phyloP scores from a whole-genome alignment of 2,329 filamentous ascomycete genomes.

The Ceratocystiopsis sp. region DNA sequence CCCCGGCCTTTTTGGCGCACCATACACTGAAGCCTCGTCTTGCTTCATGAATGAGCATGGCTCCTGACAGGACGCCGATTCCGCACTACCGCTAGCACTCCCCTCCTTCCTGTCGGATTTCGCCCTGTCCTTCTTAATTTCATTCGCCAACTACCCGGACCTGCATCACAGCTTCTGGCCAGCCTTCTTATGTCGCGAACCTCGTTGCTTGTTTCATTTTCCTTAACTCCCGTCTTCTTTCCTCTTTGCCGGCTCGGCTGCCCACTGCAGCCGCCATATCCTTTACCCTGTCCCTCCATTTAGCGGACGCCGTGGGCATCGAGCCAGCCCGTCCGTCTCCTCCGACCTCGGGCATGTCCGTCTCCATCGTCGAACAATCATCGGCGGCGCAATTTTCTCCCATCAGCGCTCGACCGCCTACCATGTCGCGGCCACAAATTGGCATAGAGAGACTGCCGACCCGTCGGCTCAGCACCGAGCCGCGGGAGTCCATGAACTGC shows the following conservation, averaged over 20 bases:
- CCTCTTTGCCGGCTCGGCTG: too few relatives aligned
- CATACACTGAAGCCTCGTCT: neutral
- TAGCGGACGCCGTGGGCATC: too few relatives aligned
- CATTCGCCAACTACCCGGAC: too few relatives aligned
- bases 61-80: conserved; percentile 2
- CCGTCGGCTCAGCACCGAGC: conserved; percentile 54
- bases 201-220: too few relatives aligned
- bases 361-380: conserved; percentile 23
- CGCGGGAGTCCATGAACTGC: conserved; percentile 86
- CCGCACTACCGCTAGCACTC: neutral
- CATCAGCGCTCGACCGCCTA: conserved; percentile 27
- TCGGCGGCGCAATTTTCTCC: conserved; percentile 19
- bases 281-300: too few relatives aligned
- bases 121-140: neutral
- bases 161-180: too few relatives aligned
- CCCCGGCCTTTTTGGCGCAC: neutral
- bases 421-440: conserved; percentile 59
- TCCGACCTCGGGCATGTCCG: conserved; percentile 18
- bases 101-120: neutral
- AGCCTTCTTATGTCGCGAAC: too few relatives aligned
- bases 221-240: too few relatives aligned
- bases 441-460: conserved; percentile 65
- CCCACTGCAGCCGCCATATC: too few relatives aligned
- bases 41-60: conserved; percentile 1
- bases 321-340: neutral